These are phyloP conservation scores for Protea cynaroides DNA, from an alignment of 164 flowering plant species.

Conservation along the genomic window DNA sequence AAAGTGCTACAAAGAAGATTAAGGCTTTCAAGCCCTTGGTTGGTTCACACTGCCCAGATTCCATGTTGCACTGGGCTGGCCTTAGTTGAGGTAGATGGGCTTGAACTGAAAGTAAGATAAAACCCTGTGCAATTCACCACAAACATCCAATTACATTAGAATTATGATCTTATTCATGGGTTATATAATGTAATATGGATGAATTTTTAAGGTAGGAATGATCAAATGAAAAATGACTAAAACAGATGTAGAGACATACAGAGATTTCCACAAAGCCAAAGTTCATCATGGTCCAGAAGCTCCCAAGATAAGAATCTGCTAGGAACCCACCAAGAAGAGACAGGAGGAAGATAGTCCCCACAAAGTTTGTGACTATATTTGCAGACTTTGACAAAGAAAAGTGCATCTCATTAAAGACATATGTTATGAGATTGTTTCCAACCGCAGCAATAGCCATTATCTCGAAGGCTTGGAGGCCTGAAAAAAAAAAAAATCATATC, in stretches of 20 bases:
- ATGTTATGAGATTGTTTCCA: conserved; percentile 89
- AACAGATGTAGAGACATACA: conserved; percentile 34
- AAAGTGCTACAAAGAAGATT: conserved; percentile 55
- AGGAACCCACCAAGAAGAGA: conserved; percentile 88
- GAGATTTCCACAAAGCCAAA: conserved; percentile 92
- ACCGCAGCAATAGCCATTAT: conserved; percentile 92
- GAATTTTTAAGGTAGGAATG: not conserved
- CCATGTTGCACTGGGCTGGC: conserved; percentile 74
- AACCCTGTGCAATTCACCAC: conserved; percentile 37
- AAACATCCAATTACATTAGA: not conserved
- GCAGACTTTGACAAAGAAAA: conserved; percentile 76
- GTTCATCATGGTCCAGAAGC: conserved; percentile 89
- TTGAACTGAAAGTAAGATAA: conserved; percentile 76
- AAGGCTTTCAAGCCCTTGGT: conserved; percentile 49
- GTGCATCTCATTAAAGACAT: conserved; percentile 88
- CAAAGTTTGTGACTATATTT: conserved; percentile 82
- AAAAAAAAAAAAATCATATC: too few relatives aligned
- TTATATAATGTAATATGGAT: not conserved
- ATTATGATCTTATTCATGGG: not conserved
- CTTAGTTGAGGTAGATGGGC: conserved; percentile 85
- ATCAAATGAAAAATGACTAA: not conserved
- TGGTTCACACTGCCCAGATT: conserved; percentile 26
- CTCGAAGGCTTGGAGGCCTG: conserved; percentile 86
- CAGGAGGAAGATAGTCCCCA: conserved; percentile 82
- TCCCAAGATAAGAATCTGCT: conserved; percentile 86